Base-by-base conservation (phyloP, 176 grass and related monocot species). In the Lolium rigidum region DNA sequence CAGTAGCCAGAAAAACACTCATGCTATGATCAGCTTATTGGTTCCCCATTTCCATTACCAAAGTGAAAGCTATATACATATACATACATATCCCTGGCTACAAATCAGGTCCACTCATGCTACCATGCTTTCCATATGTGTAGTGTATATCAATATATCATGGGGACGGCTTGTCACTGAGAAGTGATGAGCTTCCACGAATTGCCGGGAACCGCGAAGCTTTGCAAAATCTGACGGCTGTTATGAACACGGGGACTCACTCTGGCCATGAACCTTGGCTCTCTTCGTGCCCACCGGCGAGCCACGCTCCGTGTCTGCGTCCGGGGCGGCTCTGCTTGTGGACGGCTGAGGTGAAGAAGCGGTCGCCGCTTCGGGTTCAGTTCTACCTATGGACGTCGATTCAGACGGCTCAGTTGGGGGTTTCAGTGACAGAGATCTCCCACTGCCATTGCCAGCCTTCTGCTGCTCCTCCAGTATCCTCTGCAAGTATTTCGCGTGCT, bases 401-500 rank as follows among this genome's bases (percentile, higher is more conserved):
- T 70, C 72, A 24, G 87, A 28, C 16, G 37, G 78, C 55, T 49
- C 44, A 9, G 71, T 62, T 78, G 88, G 81, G 13, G 12, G 77
- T 76, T 92, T 90, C 52, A 60, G 48, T 18, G 81, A 63, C 7
- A 88, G 82, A 7, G 91, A 86, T 78, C 58, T 85, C 5, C 43
- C 43, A 44, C 43, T 7, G 77, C 89, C 84, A 77, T 58, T 75
- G 74, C 84, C 52, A 14, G 75, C 77, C 86, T 95, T 98, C 79
- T 94, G 88, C n/a, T 95, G 96, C 77, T 94, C 88, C 84, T 94
- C 96, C 44, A 98, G 48, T 75, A 98, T 94, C 86, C 87, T 98
- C 59, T 98, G 96, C 93, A 98, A 88, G 86, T 95, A 98, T 14
- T 55, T 94, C 24, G 96, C 96, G 51, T 98, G 94, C 20, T 98